Evolutionary conservation across 2,329 filamentous ascomycete species (phyloP).

Genomic region (Fusarium duplospermum): DNA sequence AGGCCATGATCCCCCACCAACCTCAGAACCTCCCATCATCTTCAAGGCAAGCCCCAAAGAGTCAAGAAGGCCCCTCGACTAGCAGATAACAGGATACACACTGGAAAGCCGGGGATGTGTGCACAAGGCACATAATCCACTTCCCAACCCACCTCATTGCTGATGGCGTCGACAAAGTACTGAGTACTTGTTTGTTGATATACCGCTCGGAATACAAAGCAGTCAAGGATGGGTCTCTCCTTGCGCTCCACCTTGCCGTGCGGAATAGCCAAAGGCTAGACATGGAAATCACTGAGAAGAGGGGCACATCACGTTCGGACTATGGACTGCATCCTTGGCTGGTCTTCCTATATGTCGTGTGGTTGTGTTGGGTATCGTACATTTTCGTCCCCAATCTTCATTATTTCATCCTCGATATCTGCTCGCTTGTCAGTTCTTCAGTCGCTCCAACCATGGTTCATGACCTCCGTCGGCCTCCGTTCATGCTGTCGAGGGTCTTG

Average conservation of each 20-base stretch:
- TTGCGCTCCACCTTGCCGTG: constrained; percentile 82
- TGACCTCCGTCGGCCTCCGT: constrained; percentile 58
- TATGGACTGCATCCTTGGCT: constrained; percentile 2
- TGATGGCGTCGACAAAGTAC: constrained; percentile 41
- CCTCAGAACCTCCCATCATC: constrained; percentile 17
- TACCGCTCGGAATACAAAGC: constrained; percentile 83
- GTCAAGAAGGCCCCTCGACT: constrained; percentile 11
- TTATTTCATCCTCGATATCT: constrained; percentile 34
- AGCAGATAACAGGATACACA: constrained; percentile 53
- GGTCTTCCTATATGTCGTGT: constrained; percentile 27
- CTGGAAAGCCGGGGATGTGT: constrained; percentile 55
- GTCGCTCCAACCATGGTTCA: constrained; percentile 59
- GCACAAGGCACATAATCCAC: constrained; percentile 45
- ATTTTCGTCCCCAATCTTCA: constrained; percentile 38
- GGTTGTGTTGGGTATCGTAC: constrained; percentile 54
- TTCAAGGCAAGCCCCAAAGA: constrained; percentile 9
- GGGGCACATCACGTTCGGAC: constrained; percentile 6
- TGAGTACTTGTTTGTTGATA: constrained; percentile 54
- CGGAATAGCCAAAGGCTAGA: constrained; percentile 56
- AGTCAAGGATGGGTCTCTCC: constrained; percentile 79
- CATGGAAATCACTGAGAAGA: constrained; percentile 7
- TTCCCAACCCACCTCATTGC: constrained; percentile 43
- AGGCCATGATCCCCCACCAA: constrained; percentile 44
- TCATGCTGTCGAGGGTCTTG: constrained; percentile 67
- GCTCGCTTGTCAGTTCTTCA: constrained; percentile 37